Base-by-base conservation (phyloP, 345 rosid species). In the Eucalyptus viminalis region DNA sequence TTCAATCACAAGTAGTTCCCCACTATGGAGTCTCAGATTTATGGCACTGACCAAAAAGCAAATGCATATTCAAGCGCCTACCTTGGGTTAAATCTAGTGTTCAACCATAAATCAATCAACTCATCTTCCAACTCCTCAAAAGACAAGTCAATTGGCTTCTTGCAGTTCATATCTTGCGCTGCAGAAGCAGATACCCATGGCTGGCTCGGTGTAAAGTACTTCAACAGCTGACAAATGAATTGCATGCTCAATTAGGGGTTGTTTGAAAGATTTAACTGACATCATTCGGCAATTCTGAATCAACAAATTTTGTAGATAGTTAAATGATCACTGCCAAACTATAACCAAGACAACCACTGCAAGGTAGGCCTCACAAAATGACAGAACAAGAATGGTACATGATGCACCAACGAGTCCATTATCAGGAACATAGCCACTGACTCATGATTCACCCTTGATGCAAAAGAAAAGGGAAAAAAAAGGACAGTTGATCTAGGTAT, bases 81-180 rank as follows among this genome's bases (percentile, higher is more conserved):
- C 99, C 96, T 93, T 87, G 95, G 93, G 50, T 86, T 49, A 92
- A 97, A 96, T 89, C 97, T 92, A 47, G 91, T 89, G 11, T 58
- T 90, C 93, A 95, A 92, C 94, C 94, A 95, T 86, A 92, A 90
- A 16, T 88, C 72, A 87, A 96, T 95, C 50, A 97, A 93, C 89
- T 96, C 94, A 86, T 89, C 91, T 91, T 96, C 98, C 85, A 96
- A 87, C 86, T 93, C 95, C 27, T 92, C 88, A 29, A 89, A 91
- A n/a, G 94, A 91, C 86, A 94, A 86, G 15, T 95, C 90, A 15
- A 88, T 87, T n/a, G 97, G 96, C 86, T 67, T 88, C 89, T 44
- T 91, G 49, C 7, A 45, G 44, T 91, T 58, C 24, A 37, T 86
- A 49, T 80, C 88, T 89, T 25, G 50, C 10, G 91, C 90, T 69